phyloP scores from a whole-genome alignment of 2,329 filamentous ascomycete genomes.

The Sporothrix brunneoviolacea region DNA sequence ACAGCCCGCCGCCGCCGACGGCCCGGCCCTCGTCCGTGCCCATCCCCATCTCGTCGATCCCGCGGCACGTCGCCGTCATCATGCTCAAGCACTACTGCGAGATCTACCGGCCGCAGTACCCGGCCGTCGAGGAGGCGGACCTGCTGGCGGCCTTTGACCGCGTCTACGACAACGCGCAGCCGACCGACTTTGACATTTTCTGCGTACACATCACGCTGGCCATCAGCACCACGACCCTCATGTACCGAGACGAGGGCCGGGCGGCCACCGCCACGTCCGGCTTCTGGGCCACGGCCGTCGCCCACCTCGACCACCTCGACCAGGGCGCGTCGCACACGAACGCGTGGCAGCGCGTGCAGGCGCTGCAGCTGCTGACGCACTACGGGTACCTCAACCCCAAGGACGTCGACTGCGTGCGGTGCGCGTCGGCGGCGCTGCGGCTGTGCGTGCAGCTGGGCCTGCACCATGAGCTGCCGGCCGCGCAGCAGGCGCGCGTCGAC shows the following conservation, averaged over 20 bases:
- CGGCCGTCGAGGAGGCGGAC: neutral
- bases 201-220: constrained; percentile 4
- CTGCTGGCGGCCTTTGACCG: too few relatives aligned
- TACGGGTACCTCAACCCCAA: too few relatives aligned
- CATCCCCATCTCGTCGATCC: constrained; percentile 5
- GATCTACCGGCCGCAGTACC: constrained; percentile 5
- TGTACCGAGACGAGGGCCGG: neutral
- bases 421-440: too few relatives aligned
- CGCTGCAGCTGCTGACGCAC: too few relatives aligned
- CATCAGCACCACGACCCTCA: constrained; percentile 4
- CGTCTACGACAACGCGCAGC: neutral
- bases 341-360: too few relatives aligned
- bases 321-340: too few relatives aligned
- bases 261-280: neutral
- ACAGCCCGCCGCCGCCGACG: neutral
- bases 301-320: too few relatives aligned
- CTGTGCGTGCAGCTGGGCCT: too few relatives aligned
- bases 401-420: too few relatives aligned
- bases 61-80: constrained; percentile 6
- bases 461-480: too few relatives aligned
- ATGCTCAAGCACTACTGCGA: constrained; percentile 7
- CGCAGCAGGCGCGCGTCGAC: too few relatives aligned
- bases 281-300: constrained; percentile 5
- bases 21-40: neutral
- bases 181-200: constrained; percentile 6